These are phyloP conservation scores for Pichia occidentalis DNA, from an alignment of 805 yeast genomes.

Conservation along the genomic window DNA sequence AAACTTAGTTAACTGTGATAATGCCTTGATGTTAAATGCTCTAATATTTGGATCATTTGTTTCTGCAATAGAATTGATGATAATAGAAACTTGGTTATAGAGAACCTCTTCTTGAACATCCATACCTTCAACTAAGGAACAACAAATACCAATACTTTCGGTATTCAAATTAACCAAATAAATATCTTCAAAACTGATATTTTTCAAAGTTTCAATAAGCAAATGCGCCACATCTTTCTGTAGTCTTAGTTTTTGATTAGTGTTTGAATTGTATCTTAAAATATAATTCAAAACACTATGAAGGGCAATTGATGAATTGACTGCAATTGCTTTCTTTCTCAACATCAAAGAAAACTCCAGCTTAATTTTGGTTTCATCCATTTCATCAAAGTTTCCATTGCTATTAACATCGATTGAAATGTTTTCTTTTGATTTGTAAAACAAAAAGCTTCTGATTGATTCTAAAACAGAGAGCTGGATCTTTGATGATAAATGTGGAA, in stretches of 20 bases:
- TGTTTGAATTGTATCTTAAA: conserved; percentile 17
- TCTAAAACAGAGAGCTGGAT: conserved; percentile 88
- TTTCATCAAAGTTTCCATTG: conserved; percentile 9
- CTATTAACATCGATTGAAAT: conserved; percentile 9
- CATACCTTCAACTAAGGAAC: conserved; percentile 21
- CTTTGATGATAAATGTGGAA: conserved; percentile 65
- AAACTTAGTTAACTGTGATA: conserved; percentile 29
- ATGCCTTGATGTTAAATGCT: conserved; percentile 45
- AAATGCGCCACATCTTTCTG: conserved; percentile 19
- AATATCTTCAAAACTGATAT: conserved; percentile 19
- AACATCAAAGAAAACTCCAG: conserved; percentile 13
- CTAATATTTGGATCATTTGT: conserved; percentile 59
- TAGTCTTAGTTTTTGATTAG: conserved; percentile 15
- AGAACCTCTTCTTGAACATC: conserved; percentile 20
- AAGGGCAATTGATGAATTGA: conserved; percentile 60
- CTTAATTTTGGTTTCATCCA: conserved; percentile 10
- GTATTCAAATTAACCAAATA: conserved; percentile 25
- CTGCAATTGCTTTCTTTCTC: conserved; percentile 41
- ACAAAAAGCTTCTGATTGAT: conserved; percentile 53
- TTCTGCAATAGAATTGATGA: conserved; percentile 62
- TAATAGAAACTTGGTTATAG: conserved; percentile 40
- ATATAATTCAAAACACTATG: conserved; percentile 40
- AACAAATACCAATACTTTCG: conserved; percentile 28
- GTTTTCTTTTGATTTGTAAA: conserved; percentile 32
- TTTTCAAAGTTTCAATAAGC: conserved; percentile 26